phyloP scores from a whole-genome alignment of 2,329 filamentous ascomycete genomes.

The Mariannaea sp. region DNA sequence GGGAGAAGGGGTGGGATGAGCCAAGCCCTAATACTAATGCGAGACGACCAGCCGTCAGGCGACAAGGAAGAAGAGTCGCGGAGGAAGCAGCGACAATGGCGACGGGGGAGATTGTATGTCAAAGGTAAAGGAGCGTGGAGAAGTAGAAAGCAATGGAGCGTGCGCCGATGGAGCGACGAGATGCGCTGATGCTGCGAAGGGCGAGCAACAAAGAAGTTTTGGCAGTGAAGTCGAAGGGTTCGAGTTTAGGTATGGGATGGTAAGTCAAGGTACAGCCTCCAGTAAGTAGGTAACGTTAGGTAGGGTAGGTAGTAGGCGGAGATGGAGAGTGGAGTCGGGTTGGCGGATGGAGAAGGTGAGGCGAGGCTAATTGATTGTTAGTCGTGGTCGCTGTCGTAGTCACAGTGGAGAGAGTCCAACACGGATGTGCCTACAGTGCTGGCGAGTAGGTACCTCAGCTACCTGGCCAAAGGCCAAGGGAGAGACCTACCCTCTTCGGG shows the following conservation, averaged over 20 bases:
- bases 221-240: constrained; percentile 28
- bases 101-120: constrained; percentile 11
- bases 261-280: background rate
- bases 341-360: constrained; percentile 23
- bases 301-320: too few species aligned
- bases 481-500: too few species aligned
- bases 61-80: constrained; percentile 31
- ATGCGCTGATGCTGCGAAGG: constrained; percentile 23
- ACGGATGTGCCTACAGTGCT: background rate
- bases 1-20: constrained; percentile 35
- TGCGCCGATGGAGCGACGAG: constrained; percentile 22
- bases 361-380: constrained; percentile 20
- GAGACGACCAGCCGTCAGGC: constrained; percentile 41
- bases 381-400: constrained; percentile 18
- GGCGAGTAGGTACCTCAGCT: too few species aligned
- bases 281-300: too few species aligned
- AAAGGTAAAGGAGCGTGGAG: constrained; percentile 38
- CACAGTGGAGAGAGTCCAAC: constrained; percentile 16
- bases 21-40: constrained; percentile 40
- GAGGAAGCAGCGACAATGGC: constrained; percentile 15
- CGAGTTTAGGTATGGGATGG: background rate
- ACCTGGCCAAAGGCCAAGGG: too few species aligned
- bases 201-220: constrained; percentile 31
- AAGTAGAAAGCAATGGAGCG: constrained; percentile 30
- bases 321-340: constrained; percentile 26